Evolutionary conservation across 2,329 filamentous ascomycete genomes (phyloP).

Genomic region (Thelonectria olida): DNA sequence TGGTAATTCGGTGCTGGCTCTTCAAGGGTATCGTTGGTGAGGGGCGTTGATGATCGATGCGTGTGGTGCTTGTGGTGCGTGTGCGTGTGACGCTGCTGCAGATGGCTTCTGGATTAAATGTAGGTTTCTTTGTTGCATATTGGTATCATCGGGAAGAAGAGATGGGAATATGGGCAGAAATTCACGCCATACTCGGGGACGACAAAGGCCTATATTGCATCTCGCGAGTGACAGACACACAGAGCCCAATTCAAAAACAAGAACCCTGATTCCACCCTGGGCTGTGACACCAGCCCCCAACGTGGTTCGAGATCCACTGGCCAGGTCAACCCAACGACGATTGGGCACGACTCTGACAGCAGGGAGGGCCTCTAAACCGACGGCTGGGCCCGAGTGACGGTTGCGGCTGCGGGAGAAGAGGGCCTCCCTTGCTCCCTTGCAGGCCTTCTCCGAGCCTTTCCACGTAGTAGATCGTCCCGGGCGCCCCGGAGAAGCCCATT

Average conservation of each 20-base stretch:
- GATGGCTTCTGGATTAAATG: background rate
- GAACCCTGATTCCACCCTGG: slow-evolving; percentile 28
- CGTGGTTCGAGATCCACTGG: slow-evolving; percentile 38
- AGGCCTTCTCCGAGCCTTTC: background rate
- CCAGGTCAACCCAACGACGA: slow-evolving; percentile 26
- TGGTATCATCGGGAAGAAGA: slow-evolving; percentile 19
- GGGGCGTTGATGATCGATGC: background rate
- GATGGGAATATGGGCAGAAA: background rate
- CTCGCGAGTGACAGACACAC: slow-evolving; percentile 28
- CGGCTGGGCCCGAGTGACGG: slow-evolving; percentile 1
- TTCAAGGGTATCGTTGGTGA: background rate
- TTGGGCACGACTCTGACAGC: slow-evolving; percentile 29
- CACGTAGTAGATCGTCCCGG: background rate
- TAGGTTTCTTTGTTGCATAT: slow-evolving; percentile 7
- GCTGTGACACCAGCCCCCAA: slow-evolving; percentile 5
- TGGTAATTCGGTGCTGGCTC: background rate
- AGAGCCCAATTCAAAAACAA: slow-evolving; percentile 36
- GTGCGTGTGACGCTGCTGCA: slow-evolving; percentile 24
- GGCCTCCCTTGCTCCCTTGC: slow-evolving; percentile 3
- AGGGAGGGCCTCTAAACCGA: slow-evolving; percentile 3
- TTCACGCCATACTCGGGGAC: slow-evolving; percentile 24
- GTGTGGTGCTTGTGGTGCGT: slow-evolving; percentile 21
- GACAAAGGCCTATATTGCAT: slow-evolving; percentile 23
- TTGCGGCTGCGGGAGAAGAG: slow-evolving; percentile 2
- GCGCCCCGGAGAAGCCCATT: background rate